Base-by-base conservation (phyloP, 768 basidiomycete species). In the Holtermanniella nyarrowii region DNA sequence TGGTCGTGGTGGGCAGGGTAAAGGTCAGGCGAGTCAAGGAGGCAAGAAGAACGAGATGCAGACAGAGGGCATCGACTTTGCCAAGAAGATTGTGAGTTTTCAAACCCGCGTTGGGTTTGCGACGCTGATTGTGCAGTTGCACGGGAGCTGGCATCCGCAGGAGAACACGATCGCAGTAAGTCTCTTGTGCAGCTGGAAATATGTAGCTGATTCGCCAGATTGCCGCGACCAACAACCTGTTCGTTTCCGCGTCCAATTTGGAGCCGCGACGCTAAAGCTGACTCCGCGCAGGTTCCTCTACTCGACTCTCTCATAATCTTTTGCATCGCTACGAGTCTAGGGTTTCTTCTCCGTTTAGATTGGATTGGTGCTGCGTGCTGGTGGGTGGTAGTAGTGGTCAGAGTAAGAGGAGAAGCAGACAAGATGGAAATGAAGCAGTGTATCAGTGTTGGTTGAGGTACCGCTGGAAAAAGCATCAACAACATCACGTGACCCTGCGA, bases 131-230 rank as follows among this genome's bases (percentile, higher is more conserved):
- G 88, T 25, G 10, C 39, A 64, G 62, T 44, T 66, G 22, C 68
- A 72, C 57, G 72, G 65, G 13, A 71, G 71, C 60, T 99, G 95
- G 95, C 95, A 99, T 78, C 95, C 95, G 44, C 77, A 82, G 70
- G 95, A 99, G 77, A 89, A 91, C 73, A 97, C 93, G 43, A 96
- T 99, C 69, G 91, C 91, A 63, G 89, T 91, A 63, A 67, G 86
- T 78, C 4, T 27, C 25, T 10, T 37, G 40, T 22, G 23, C 14
- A 24, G 25, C 14, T 59, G 4, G 18, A 42, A 21, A 18, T 43
- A 54, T 14, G 37, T 42, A 54, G 26, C 54, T 55, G 42, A 48
- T 27, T 44, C 23, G 54, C 12, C 60, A 91, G 88, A 91, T 96
- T 69, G 90, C 90, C 46, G 90, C 90, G 41, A 96, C 90, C 63